Evolutionary conservation across 371 early-diverging fungal species (phyloP).

Genomic region (Rhizomucor pusillus): DNA sequence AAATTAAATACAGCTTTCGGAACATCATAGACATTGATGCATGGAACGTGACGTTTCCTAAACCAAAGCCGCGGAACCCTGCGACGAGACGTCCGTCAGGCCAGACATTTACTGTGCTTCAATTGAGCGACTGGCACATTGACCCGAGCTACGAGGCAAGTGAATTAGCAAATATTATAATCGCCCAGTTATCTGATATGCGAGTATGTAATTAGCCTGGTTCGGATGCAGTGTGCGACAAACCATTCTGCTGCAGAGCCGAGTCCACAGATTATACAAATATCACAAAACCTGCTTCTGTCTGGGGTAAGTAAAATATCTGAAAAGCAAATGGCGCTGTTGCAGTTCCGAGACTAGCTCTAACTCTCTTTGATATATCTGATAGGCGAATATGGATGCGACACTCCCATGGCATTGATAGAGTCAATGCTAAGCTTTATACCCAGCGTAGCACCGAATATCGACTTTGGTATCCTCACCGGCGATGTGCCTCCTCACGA

Average conservation of each 20-base stretch:
- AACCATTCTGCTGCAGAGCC: constrained; percentile 56
- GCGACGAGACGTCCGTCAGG: constrained; percentile 18
- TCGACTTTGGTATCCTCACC: constrained; percentile 52
- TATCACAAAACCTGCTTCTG: constrained; percentile 27
- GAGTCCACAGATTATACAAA: constrained; percentile 34
- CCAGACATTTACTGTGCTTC: constrained; percentile 47
- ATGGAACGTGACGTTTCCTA: constrained; percentile 50
- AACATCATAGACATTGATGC: constrained; percentile 25
- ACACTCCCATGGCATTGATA: constrained; percentile 44
- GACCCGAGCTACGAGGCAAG: constrained; percentile 49
- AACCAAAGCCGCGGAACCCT: constrained; percentile 36
- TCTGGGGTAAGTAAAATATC: constrained; percentile 46
- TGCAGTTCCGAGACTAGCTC: too few relatives aligned
- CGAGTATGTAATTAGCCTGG: constrained; percentile 26
- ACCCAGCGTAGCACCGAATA: constrained; percentile 34
- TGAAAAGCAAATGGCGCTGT: too few relatives aligned
- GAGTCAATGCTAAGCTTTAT: constrained; percentile 46
- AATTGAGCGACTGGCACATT: constrained; percentile 65
- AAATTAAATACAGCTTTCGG: neutral
- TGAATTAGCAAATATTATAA: too few relatives aligned
- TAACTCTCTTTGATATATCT: neutral
- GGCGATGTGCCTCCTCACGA: constrained; percentile 69
- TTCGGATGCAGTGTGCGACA: constrained; percentile 49
- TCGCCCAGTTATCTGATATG: neutral
- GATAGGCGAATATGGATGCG: constrained; percentile 54